Conservation (phyloP, 2,329 filamentous ascomycete genomes). For the Zasmidium angulare region DNA sequence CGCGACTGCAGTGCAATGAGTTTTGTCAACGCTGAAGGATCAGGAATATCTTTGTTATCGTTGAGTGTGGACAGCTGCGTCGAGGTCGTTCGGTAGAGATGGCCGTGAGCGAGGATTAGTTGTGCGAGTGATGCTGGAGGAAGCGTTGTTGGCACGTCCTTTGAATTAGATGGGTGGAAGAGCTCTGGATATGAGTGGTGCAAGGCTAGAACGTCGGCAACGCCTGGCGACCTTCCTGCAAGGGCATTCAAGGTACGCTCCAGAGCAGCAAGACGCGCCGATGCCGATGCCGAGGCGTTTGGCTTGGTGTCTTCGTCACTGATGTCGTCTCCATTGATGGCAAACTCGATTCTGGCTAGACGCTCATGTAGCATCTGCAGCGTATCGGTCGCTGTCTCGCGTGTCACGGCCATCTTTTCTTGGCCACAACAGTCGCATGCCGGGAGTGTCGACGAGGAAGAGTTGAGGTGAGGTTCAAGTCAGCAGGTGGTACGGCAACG, state of each 20-base stretch:
- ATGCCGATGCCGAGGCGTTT: constrained; percentile 24
- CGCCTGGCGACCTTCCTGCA: constrained; percentile 39
- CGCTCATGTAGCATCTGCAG: constrained; percentile 47
- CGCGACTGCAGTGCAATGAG: constrained; percentile 61
- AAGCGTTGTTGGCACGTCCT: constrained; percentile 25
- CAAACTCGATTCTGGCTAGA: constrained; percentile 45
- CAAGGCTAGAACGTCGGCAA: constrained; percentile 42
- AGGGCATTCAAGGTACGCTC: constrained; percentile 38
- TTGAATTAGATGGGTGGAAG: constrained; percentile 26
- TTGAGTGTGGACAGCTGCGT: constrained; percentile 47
- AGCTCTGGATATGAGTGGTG: constrained; percentile 43
- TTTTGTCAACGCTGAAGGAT: constrained; percentile 47
- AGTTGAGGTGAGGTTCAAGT: constrained; percentile 1
- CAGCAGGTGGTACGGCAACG: too few species aligned
- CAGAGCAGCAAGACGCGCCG: constrained; percentile 27
- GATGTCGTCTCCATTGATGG: constrained; percentile 38
- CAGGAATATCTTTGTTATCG: constrained; percentile 44
- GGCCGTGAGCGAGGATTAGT: constrained; percentile 47
- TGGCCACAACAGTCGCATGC: constrained; percentile 11
- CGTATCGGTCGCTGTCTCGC: constrained; percentile 32
- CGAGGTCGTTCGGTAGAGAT: constrained; percentile 42
- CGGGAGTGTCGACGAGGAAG: constrained; percentile 15
- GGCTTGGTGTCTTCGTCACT: neutral
- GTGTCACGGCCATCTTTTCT: constrained; percentile 8
- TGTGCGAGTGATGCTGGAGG: constrained; percentile 29